Evolutionary conservation across 2,329 filamentous ascomycete genomes (phyloP).

Genomic region (Colletotrichum tanaceti): DNA sequence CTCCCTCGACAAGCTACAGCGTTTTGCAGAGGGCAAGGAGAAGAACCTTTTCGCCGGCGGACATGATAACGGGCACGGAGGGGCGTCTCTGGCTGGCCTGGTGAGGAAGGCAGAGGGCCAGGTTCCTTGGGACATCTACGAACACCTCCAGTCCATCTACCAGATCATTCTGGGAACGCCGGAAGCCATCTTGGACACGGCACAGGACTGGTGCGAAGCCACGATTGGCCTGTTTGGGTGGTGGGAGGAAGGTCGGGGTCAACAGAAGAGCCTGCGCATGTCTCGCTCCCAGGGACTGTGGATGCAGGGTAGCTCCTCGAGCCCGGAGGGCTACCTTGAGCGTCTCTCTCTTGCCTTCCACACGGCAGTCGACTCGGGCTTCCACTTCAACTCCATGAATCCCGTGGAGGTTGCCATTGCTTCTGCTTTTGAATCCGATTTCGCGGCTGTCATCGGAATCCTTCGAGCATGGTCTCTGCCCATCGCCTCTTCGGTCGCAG

Average conservation of each 20-base stretch:
- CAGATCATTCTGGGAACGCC: slow-evolving; percentile 81
- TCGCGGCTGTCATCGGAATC: slow-evolving; percentile 79
- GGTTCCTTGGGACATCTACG: slow-evolving; percentile 90
- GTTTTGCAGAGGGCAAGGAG: slow-evolving; percentile 82
- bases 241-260: slow-evolving; percentile 85
- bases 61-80: slow-evolving; percentile 53
- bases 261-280: slow-evolving; percentile 54
- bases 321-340: slow-evolving; percentile 77
- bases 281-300: slow-evolving; percentile 55
- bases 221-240: slow-evolving; percentile 85
- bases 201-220: slow-evolving; percentile 94
- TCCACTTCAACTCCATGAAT: slow-evolving; percentile 81
- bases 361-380: slow-evolving; percentile 74
- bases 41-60: slow-evolving; percentile 51
- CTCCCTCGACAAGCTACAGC: slow-evolving; percentile 76
- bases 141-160: slow-evolving; percentile 84
- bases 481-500: slow-evolving; percentile 80
- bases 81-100: slow-evolving; percentile 71
- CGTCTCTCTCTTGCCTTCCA: slow-evolving; percentile 79
- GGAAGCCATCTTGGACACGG: slow-evolving; percentile 78
- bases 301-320: slow-evolving; percentile 56
- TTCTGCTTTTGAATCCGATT: slow-evolving; percentile 84
- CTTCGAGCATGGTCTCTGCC: slow-evolving; percentile 84
- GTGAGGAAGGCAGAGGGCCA: slow-evolving; percentile 83
- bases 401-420: slow-evolving; percentile 84